Evolutionary conservation across 2,329 filamentous ascomycete species (phyloP).

Genomic region (Phaeosphaeria sp.): DNA sequence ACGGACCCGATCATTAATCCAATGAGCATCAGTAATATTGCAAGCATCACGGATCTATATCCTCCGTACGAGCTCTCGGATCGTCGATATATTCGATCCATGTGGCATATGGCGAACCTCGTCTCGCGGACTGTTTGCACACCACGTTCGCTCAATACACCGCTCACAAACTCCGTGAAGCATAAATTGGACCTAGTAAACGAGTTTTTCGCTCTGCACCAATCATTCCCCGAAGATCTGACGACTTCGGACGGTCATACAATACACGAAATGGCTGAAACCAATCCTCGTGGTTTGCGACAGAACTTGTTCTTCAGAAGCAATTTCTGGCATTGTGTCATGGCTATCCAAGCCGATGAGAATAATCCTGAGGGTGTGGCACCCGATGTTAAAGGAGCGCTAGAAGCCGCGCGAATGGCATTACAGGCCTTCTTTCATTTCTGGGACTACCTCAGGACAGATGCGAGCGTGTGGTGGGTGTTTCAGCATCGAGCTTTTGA

Average conservation of each 20-base stretch:
- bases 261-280: constrained; percentile 63
- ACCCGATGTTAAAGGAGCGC: constrained; percentile 69
- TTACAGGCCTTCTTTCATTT: constrained; percentile 77
- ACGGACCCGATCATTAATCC: constrained; percentile 55
- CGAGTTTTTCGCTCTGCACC: constrained; percentile 73
- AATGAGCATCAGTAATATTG: constrained; percentile 60
- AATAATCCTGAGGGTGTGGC: constrained; percentile 60
- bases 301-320: constrained; percentile 81
- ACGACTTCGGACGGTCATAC: constrained; percentile 70
- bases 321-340: constrained; percentile 83
- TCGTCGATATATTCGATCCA: constrained; percentile 70
- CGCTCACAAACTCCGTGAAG: constrained; percentile 71
- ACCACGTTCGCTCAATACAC: constrained; percentile 74
- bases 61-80: constrained; percentile 48
- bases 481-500: constrained; percentile 83
- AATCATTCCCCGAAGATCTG: constrained; percentile 74
- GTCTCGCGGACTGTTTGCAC: constrained; percentile 79
- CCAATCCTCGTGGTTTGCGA: constrained; percentile 70
- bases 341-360: constrained; percentile 77
- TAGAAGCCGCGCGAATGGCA: constrained; percentile 78
- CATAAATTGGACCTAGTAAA: constrained; percentile 74
- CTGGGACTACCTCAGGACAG: constrained; percentile 70
- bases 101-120: constrained; percentile 79
- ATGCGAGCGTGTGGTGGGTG: constrained; percentile 84
- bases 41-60: constrained; percentile 47